Conservation (phyloP, 495 filamentous ascomycete genomes). For the Clavariopsis aquatica region DNA sequence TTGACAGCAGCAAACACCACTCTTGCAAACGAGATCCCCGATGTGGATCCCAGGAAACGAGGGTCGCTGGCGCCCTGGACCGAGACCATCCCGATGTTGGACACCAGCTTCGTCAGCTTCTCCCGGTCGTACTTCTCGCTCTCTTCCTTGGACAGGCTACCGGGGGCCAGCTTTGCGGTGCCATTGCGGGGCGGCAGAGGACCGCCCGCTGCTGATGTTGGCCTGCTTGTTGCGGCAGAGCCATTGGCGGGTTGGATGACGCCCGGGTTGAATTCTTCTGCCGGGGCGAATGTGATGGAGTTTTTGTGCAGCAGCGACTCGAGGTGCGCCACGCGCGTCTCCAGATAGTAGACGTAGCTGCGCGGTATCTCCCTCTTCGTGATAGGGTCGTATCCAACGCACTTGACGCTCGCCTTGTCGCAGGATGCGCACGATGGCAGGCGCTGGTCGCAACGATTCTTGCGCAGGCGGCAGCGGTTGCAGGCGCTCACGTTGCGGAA, state of each 20-base stretch:
- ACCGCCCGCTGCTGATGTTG: background rate
- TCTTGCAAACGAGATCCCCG: constrained; percentile 90
- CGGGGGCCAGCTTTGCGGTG: constrained; percentile 25
- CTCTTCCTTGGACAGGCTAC: constrained; percentile 38
- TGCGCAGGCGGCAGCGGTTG: constrained; percentile 86
- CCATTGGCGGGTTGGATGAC: constrained; percentile 24
- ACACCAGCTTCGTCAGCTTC: constrained; percentile 71
- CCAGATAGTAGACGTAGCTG: constrained; percentile 92
- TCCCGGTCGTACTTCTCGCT: constrained; percentile 59
- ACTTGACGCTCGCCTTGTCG: constrained; percentile 84
- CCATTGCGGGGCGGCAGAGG: constrained; percentile 14
- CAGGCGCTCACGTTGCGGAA: constrained; percentile 96
- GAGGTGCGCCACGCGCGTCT: constrained; percentile 79
- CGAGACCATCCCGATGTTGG: constrained; percentile 74
- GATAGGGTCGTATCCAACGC: constrained; percentile 94
- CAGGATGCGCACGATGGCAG: constrained; percentile 87
- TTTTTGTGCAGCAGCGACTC: constrained; percentile 74
- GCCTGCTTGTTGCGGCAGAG: constrained; percentile 11
- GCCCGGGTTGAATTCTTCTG: constrained; percentile 71
- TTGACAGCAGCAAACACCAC: constrained; percentile 95
- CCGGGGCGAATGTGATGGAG: constrained; percentile 68
- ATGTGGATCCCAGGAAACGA: constrained; percentile 80
- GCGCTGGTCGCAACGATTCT: constrained; percentile 92
- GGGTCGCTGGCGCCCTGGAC: constrained; percentile 74
- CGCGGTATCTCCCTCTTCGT: constrained; percentile 91